Base-by-base conservation (phyloP, 2,329 filamentous ascomycete genomes). In the Fusarium pseudocircinatum region DNA sequence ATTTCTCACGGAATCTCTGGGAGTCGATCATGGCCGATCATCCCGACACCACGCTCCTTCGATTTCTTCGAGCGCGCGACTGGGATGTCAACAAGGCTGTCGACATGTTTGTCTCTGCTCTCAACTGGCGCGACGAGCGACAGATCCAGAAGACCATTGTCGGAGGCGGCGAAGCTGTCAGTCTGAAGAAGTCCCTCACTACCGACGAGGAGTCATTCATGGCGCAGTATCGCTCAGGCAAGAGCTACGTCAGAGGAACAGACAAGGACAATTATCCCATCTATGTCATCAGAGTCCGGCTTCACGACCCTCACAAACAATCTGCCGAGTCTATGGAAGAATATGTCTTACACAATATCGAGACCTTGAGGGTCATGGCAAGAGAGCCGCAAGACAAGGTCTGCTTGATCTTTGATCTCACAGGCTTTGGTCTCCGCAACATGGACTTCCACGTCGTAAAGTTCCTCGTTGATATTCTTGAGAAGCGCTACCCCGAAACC, bases 401-500 rank as follows among this genome's bases (percentile, higher is more conserved):
- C 24, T 76, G 74, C 36, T 68, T 94, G 64, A 81, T 94, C 59
- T 94, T 94, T 78, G 92, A 94, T 81, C 91, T 94, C 87, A 92
- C 87, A 13, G 86, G 88, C 69, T 94, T 94, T 78, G 88, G 88
- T 20, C 84, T 94, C 79, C 87, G 90, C 16, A 94, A 94, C 82
- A 94, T 94, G 87, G 92, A 94, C 81, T 94, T 94, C 79, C 87
- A 90, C 1, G 91, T 92, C 1, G 90, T 94, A 58, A 94, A 93
- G 75, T 94, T 94, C 83, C 92, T 94, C 84, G 93, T 94, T 81
- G 92, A 93, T 75, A 92, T 91, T 78, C 93, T 94, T 76, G 92
- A 94, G 82, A 92, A 92, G 54, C 93, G 94, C 78, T 94, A 94
- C 76, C 92, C 92, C 4, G 92, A 94, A 79, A 92, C 90, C 1